Conservation (phyloP, 2,329 filamentous ascomycete species). For the Arachnopeziza araneosa region DNA sequence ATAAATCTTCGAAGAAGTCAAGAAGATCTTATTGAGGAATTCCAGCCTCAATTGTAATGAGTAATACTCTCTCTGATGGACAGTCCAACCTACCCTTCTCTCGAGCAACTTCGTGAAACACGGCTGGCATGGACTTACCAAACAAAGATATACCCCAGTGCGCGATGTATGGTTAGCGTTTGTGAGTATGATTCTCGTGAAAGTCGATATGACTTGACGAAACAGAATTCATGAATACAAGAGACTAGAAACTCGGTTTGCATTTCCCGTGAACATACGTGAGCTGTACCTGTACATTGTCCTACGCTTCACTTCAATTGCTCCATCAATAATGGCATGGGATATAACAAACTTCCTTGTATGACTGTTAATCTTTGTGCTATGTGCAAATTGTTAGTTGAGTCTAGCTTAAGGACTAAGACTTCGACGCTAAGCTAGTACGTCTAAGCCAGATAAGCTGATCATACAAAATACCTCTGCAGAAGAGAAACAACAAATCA, state of each 20-base stretch:
- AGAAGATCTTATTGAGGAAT: slow-evolving; percentile 6
- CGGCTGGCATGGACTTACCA: not conserved
- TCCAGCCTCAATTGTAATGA: not conserved
- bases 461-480: too few relatives aligned
- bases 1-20: slow-evolving; percentile 13
- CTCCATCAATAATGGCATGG: too few relatives aligned
- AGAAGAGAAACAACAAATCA: too few relatives aligned
- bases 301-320: too few relatives aligned
- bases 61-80: not conserved
- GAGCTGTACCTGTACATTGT: too few relatives aligned
- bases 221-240: not conserved
- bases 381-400: too few relatives aligned
- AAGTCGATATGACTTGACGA: not conserved
- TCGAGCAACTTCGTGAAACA: not conserved
- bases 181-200: not conserved
- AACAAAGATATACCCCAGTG: not conserved
- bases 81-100: not conserved
- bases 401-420: too few relatives aligned
- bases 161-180: not conserved
- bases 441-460: too few relatives aligned
- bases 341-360: too few relatives aligned
- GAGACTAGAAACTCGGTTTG: not conserved
- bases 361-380: too few relatives aligned
- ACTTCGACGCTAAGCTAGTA: too few relatives aligned
- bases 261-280: too few relatives aligned